Base-by-base conservation (phyloP, 2,329 filamentous ascomycete species). In the Penicillium psychrosexuale region DNA sequence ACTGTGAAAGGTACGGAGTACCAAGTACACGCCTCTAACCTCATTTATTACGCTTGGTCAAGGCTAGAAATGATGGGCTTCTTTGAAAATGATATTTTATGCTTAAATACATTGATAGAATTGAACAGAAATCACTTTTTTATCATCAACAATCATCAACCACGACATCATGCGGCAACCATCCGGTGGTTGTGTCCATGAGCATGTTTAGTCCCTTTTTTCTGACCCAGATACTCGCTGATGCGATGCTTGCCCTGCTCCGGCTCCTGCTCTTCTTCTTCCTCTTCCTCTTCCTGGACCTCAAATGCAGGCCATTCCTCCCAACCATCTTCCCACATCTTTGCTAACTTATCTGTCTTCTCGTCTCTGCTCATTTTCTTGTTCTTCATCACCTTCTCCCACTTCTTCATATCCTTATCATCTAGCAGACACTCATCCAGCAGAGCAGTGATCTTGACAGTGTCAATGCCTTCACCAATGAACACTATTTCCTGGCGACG, bases 401-500 rank as follows among this genome's bases (percentile, higher is more conserved):
- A 84, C 62, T 75, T 65, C n/a, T 62, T 67, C 66, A 80, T 82
- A 69, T 90, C 87, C 0, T 68, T 68, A 22, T 86, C 81, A n/a
- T 79, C 78, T 3, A 90, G 68, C 24, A 90, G 67, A 62, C 86
- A 89, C 2, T 68, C 70, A 62, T 90, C 83, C 3, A 90, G 68
- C 33, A 80, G 67, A 5, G 69, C 71, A 24, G 78, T 80, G 15
- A 90, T 72, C 0, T 74, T 77, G 5, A 68, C 65, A 1, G 77
- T 65, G 47, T 88, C 78, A 13, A 90, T 75, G 5, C 78, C 78
- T 69, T 89, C 85, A 0, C 87, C 87, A 54, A 91, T 90, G 57
- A 90, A 88, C 3, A 90, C 87, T 7, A 90, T 68, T 68, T 90
- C 87, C 66, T 90, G 87, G 2, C 87, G 77, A 1, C 87, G 78